A percentile compares a stretch with the other conserved stretches of the same genome.
phyloP scores from a whole-genome alignment of 1,284 basidiomycete species.

The Fomitopsis betulina region DNA sequence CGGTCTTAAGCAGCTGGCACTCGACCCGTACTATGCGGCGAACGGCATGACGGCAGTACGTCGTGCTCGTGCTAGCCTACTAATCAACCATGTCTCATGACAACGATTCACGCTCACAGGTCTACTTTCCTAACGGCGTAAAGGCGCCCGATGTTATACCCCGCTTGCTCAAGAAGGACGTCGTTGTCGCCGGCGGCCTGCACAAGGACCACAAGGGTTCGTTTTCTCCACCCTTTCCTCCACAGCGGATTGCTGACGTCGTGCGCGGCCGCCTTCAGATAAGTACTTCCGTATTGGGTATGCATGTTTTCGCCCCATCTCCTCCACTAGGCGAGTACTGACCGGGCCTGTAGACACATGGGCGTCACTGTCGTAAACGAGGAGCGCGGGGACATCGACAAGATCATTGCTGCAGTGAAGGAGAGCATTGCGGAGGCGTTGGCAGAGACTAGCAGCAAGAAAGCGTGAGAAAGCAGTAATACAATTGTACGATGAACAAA shows the following conservation, averaged over 20 bases:
- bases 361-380: conserved; percentile 76
- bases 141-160: conserved; percentile 73
- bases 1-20: conserved; percentile 74
- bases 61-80: conserved; percentile 4
- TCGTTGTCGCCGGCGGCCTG: conserved; percentile 88
- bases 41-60: conserved; percentile 90
- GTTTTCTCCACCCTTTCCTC: conserved; percentile 7
- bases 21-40: conserved; percentile 62
- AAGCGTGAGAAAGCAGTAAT: conserved; percentile 22
- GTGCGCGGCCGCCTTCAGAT: conserved; percentile 36
- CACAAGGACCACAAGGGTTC: conserved; percentile 84
- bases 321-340: background rate
- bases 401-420: conserved; percentile 64
- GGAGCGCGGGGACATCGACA: conserved; percentile 73
- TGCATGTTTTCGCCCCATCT: conserved; percentile 15
- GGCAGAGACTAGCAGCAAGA: conserved; percentile 31
- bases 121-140: conserved; percentile 80
- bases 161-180: conserved; percentile 59
- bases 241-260: conserved; percentile 8
- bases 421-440: conserved; percentile 50
- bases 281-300: conserved; percentile 80
- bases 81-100: background rate
- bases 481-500: conserved; percentile 2
- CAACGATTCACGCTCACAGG: conserved; percentile 26
- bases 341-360: conserved; percentile 66